Base-by-base conservation (phyloP, 306 rosid genomes). In the Casuarina equisetifolia region DNA sequence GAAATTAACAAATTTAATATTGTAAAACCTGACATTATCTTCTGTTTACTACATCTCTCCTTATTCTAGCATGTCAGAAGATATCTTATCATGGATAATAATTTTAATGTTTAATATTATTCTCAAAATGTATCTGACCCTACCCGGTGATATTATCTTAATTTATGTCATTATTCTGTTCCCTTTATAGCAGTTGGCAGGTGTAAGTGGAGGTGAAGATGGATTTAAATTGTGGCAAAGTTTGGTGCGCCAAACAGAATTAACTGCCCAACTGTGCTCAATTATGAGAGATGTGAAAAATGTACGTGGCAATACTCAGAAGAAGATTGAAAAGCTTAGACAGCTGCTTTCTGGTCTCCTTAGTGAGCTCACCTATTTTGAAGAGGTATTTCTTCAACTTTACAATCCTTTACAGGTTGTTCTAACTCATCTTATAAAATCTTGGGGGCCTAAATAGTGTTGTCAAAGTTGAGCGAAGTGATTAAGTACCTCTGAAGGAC, bases 291-390 rank as follows among this genome's bases (percentile, higher is more conserved):
- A 95, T 81, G 96, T 95, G 58, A 87, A 97, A 80, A 90, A 93
- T 69, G 93, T 90, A 4, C 96, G 99, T 16, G 99, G 97, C 20
- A 95, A 95, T 85, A 92, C 97, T 48, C 97, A 95, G 78, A 92
- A 92, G 90, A 95, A 95, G 89, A 95, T 88, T 44, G 97, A 95
- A 89, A 95, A 92, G 90, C 99, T 95, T 78, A 90, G 97, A 71
- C 97, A 95, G 81, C 83, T 95, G 81, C 97, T 95, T 64, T 90
- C 96, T 86, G 99, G 99, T 81, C 96, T 95, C 78, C 92, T 95
- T 63, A 92, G 97, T 74, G 99, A 95, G 83, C 97, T 95, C 79
- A 92, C 97, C 7, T 91, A 88, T 81, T 92, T 95, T 79, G 97
- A 95, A 80, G 99, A 95, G 99, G 99, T 95, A 86, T 72, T 25